Conservation (phyloP, 306 rosid species). For the Castanopsis chinensis region DNA sequence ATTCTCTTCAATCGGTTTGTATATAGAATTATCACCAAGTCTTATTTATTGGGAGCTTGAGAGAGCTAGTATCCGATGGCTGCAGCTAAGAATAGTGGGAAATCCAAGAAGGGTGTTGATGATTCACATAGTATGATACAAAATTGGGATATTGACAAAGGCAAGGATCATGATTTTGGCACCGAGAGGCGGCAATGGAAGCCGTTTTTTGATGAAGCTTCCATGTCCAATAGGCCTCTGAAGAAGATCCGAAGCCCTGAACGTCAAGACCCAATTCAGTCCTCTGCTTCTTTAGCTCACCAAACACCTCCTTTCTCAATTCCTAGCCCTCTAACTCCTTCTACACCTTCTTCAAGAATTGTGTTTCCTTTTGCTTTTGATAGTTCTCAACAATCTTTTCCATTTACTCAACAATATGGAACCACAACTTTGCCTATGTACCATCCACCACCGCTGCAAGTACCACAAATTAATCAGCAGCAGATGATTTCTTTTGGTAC, state of each 20-base stretch:
- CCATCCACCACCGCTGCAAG: slow-evolving; percentile 28
- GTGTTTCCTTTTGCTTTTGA: slow-evolving; percentile 74
- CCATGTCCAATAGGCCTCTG: slow-evolving; percentile 57
- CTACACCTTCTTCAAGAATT: slow-evolving; percentile 44
- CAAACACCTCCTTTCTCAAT: slow-evolving; percentile 19
- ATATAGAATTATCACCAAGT: background rate
- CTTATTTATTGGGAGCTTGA: slow-evolving; percentile 13
- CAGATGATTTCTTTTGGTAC: slow-evolving; percentile 54
- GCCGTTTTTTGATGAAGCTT: slow-evolving; percentile 54
- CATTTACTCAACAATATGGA: slow-evolving; percentile 40
- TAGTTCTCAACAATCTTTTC: slow-evolving; percentile 39
- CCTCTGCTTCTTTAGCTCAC: slow-evolving; percentile 28
- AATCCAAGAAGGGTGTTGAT: slow-evolving; percentile 39
- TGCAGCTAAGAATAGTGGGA: slow-evolving; percentile 43
- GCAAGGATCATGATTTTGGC: slow-evolving; percentile 32
- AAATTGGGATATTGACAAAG: slow-evolving; percentile 37
- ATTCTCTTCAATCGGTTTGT: slow-evolving; percentile 7
- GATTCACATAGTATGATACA: slow-evolving; percentile 14
- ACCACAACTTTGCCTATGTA: slow-evolving; percentile 27
- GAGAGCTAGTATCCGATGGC: slow-evolving; percentile 58
- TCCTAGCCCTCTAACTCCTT: slow-evolving; percentile 9
- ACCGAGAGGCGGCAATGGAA: slow-evolving; percentile 46
- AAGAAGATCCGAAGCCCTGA: slow-evolving; percentile 77
- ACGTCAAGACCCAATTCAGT: slow-evolving; percentile 31
- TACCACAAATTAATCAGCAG: slow-evolving; percentile 32